phyloP scores from a whole-genome alignment of 1,139 yeast genomes.

The Yamadazyma siamensis region DNA sequence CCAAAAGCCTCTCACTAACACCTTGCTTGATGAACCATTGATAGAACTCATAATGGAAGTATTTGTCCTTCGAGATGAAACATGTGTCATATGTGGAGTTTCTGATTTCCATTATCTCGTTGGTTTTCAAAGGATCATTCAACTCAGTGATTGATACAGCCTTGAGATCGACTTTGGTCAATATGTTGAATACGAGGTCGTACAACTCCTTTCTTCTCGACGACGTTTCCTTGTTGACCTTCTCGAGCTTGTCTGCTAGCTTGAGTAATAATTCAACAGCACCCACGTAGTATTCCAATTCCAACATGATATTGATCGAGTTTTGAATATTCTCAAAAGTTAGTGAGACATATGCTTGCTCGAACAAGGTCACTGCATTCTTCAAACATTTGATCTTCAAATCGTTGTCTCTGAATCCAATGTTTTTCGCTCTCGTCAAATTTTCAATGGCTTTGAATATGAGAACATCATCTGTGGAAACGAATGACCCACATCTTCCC shows the following conservation, averaged over 20 bases:
- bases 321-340: constrained; percentile 79
- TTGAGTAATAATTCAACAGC: constrained; percentile 81
- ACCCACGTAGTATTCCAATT: constrained; percentile 75
- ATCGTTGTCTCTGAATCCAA: constrained; percentile 68
- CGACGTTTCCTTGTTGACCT: constrained; percentile 12
- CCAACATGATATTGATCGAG: constrained; percentile 74
- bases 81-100: constrained; percentile 75
- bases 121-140: constrained; percentile 41
- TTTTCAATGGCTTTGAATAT: constrained; percentile 94
- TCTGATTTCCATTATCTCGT: constrained; percentile 58
- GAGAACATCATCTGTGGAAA: constrained; percentile 89
- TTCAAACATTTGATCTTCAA: constrained; percentile 66
- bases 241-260: constrained; percentile 63
- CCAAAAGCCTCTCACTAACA: constrained; percentile 70
- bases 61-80: constrained; percentile 69
- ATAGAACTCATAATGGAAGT: constrained; percentile 86
- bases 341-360: constrained; percentile 75
- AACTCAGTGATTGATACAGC: constrained; percentile 53
- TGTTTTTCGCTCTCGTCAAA: constrained; percentile 78
- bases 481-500: constrained; percentile 91
- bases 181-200: constrained; percentile 67
- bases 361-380: constrained; percentile 73
- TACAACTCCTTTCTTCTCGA: constrained; percentile 55
- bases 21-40: constrained; percentile 89
- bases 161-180: constrained; percentile 67